These are phyloP conservation scores for Leucocoprinus sp. DNA, from an alignment of 768 basidiomycete species.

Conservation along the genomic window DNA sequence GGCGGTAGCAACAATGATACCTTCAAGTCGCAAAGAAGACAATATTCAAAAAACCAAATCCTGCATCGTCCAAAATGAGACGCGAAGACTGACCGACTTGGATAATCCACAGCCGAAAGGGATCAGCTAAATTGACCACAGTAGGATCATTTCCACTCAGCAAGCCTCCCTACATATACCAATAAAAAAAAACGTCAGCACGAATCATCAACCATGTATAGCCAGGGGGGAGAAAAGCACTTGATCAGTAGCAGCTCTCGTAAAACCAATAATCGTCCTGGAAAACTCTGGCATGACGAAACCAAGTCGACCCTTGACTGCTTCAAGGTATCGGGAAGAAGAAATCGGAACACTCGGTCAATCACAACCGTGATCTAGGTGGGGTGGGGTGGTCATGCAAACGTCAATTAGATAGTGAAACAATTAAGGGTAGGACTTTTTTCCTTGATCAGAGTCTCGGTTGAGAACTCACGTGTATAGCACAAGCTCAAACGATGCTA, in stretches of 20 bases:
- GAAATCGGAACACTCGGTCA: too few relatives aligned
- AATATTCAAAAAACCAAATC: not conserved
- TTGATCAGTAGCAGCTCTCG: conserved; percentile 33
- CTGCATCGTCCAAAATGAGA: conserved; percentile 1
- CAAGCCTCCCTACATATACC: conserved; percentile 52
- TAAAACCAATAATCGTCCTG: conserved; percentile 27
- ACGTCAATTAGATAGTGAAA: too few relatives aligned
- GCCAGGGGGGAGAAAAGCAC: conserved; percentile 17
- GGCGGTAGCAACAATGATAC: conserved; percentile 76
- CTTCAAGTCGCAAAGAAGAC: conserved; percentile 25
- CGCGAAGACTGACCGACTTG: conserved; percentile 52
- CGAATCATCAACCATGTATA: not conserved
- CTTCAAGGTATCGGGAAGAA: too few relatives aligned
- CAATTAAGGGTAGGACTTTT: too few relatives aligned
- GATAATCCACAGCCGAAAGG: conserved; percentile 69
- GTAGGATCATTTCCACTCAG: conserved; percentile 70
- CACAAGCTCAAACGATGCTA: too few relatives aligned
- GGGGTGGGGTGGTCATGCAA: too few relatives aligned
- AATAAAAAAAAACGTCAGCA: not conserved
- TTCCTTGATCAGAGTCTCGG: too few relatives aligned
- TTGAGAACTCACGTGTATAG: too few relatives aligned
- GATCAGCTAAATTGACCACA: conserved; percentile 54
- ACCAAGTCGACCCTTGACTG: not conserved
- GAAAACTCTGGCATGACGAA: conserved; percentile 33
- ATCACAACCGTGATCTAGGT: too few relatives aligned